Base-by-base conservation (phyloP, 768 basidiomycete species). In the Lactifluus piperatus region DNA sequence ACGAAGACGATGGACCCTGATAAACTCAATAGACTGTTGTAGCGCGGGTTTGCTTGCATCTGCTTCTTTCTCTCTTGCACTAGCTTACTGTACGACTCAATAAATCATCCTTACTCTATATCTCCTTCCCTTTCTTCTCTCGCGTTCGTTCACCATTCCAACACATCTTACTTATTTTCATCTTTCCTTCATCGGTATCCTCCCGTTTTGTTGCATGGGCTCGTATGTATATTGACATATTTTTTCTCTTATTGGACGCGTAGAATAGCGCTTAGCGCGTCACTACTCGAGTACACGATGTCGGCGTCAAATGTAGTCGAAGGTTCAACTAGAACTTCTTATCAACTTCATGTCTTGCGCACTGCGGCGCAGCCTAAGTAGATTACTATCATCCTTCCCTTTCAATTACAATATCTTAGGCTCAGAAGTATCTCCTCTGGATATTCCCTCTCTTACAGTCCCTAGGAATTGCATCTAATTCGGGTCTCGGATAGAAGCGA, bases 1-100 rank as follows among this genome's bases (percentile, higher is more conserved):
- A 79, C 81, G 34, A 88, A 86, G 75, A 83, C 81, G 32, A 68
- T 71, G 74, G 82, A 84, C 64, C 74, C 76, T 56, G 80, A 81
- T 67, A 80, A 77, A 70, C 76, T 89, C 69, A 75, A 85, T 67
- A 47, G 53, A 47, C 57, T 62, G 34, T 54, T 64, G 57, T 54
- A 62, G 27, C 47, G 34, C 20, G 54, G 59, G 39, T 44, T 63
- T 52, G 50, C 37, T 62, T 54, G 39, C 54, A 56, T 39, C 43
- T 62, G 34, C 51, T 50, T 48, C 55, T 46, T 52, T 43, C 29
- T 24, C 45, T 39, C 46, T 22, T 50, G 51, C 62, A 56, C 39
- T 62, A 62, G 48, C 62, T 56, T 63, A 63, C 46, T 63, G 60
- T 62, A 62, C 44, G 56, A 61, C 26, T 52, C 37, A 50, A 51